phyloP scores from a whole-genome alignment of 768 basidiomycete genomes.

The Kwoniella botswanensis region DNA sequence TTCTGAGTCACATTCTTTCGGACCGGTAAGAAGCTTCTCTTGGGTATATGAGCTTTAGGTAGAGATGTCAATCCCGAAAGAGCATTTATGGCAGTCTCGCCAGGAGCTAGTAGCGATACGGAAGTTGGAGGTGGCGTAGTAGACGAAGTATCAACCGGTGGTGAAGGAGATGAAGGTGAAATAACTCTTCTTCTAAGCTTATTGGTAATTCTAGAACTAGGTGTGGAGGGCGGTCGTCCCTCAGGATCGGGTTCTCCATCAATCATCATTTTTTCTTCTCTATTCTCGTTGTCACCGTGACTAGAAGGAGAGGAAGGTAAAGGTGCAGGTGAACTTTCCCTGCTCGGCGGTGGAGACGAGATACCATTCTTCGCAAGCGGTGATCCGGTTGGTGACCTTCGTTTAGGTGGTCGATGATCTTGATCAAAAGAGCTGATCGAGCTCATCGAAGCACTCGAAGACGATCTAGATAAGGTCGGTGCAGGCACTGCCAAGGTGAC shows the following conservation, averaged over 20 bases:
- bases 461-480: conserved; percentile 18
- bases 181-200: conserved; percentile 15
- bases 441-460: conserved; percentile 26
- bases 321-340: conserved; percentile 27
- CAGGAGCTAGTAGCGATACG: background rate
- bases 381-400: conserved; percentile 18
- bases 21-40: conserved; percentile 23
- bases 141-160: conserved; percentile 8
- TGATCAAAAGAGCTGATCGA: conserved; percentile 27
- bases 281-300: background rate
- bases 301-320: background rate
- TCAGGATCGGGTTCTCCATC: conserved; percentile 1
- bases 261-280: background rate
- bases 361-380: conserved; percentile 24
- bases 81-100: conserved; percentile 1
- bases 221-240: conserved; percentile 6
- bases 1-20: conserved; percentile 8
- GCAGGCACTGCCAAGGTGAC: conserved; percentile 13
- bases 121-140: conserved; percentile 2
- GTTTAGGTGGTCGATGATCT: conserved; percentile 39
- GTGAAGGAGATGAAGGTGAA: conserved; percentile 18
- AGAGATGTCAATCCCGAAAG: background rate
- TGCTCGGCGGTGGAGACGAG: conserved; percentile 43
- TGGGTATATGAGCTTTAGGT: conserved; percentile 4
- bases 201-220: conserved; percentile 2